Percentiles rank a stretch among this genome's conserved stretches.
Conservation (phyloP, 2,329 filamentous ascomycete species). For the Sclerotinia glacialis region DNA sequence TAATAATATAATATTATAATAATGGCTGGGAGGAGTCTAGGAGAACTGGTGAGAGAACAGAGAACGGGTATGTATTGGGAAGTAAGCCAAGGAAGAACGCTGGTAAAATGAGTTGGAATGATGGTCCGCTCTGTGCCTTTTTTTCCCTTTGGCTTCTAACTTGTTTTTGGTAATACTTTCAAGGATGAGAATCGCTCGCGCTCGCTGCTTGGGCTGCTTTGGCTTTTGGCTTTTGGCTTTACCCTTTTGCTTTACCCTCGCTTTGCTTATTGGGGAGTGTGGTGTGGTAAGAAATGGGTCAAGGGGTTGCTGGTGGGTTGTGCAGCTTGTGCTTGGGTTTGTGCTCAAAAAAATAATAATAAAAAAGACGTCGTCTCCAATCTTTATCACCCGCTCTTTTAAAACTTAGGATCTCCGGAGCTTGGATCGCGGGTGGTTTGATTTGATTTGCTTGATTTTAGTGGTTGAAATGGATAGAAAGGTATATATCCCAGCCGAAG, state of each 20-base stretch:
- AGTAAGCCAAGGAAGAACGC: conserved; percentile 11
- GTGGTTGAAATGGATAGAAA: neutral
- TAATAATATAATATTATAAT: no score
- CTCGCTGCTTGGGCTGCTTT: conserved; percentile 14
- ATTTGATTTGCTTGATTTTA: no score
- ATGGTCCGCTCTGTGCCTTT: neutral
- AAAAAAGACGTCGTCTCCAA: conserved; percentile 8
- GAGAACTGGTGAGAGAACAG: neutral
- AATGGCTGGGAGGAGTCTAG: neutral
- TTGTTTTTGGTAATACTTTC: conserved; percentile 4
- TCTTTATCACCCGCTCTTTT: conserved; percentile 15
- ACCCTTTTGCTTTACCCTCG: conserved; percentile 12
- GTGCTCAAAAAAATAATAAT: conserved; percentile 14
- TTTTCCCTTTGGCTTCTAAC: neutral
- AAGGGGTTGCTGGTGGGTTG: conserved; percentile 9
- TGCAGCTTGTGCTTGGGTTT: conserved; percentile 11
- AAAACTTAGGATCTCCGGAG: neutral
- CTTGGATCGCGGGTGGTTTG: neutral
- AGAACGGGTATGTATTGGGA: neutral
- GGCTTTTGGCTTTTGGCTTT: conserved; percentile 8
- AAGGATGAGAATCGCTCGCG: neutral
- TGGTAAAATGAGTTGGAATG: conserved; percentile 1
- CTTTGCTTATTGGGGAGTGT: neutral
- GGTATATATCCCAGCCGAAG: neutral
- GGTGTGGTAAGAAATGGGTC: conserved; percentile 17